Evolutionary conservation across 129 eudicot genomes (phyloP).

Genomic region (Scalesia atractyloides): DNA sequence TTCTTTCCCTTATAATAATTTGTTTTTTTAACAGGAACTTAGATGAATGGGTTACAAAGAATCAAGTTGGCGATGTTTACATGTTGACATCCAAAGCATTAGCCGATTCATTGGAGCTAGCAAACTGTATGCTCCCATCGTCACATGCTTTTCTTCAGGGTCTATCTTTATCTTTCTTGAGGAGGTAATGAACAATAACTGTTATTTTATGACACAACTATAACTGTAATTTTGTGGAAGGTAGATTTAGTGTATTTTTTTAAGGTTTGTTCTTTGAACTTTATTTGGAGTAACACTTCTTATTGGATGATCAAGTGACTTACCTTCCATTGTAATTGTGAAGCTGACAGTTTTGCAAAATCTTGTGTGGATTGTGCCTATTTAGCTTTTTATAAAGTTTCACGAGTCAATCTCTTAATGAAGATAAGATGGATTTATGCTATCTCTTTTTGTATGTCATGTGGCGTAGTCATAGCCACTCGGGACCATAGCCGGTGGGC

Average conservation of each 20-base stretch:
- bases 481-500: slow-evolving; percentile 3
- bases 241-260: slow-evolving; percentile 10
- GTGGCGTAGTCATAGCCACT: slow-evolving; percentile 29
- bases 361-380: slow-evolving; percentile 45
- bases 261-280: slow-evolving; percentile 10
- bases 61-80: slow-evolving; percentile 80
- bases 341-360: slow-evolving; percentile 26
- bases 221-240: slow-evolving; percentile 7
- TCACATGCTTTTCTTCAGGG: slow-evolving; percentile 61
- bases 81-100: slow-evolving; percentile 64
- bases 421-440: slow-evolving; percentile 35
- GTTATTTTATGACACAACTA: background rate
- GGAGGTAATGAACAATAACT: slow-evolving; percentile 38
- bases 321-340: slow-evolving; percentile 1
- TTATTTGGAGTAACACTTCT: background rate
- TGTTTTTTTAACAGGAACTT: slow-evolving; percentile 33
- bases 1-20: slow-evolving; percentile 1
- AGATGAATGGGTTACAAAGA: slow-evolving; percentile 66
- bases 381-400: slow-evolving; percentile 35
- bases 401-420: slow-evolving; percentile 27
- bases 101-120: slow-evolving; percentile 43
- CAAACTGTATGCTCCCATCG: slow-evolving; percentile 57
- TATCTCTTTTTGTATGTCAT: slow-evolving; percentile 22
- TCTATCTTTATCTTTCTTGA: slow-evolving; percentile 59
- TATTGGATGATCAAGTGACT: slow-evolving; percentile 21